Percentiles rank a stretch among this genome's conserved stretches.
These are phyloP conservation scores for Mortierella sp. DNA, from an alignment of 371 early-diverging fungal genomes.

Conservation along the genomic window DNA sequence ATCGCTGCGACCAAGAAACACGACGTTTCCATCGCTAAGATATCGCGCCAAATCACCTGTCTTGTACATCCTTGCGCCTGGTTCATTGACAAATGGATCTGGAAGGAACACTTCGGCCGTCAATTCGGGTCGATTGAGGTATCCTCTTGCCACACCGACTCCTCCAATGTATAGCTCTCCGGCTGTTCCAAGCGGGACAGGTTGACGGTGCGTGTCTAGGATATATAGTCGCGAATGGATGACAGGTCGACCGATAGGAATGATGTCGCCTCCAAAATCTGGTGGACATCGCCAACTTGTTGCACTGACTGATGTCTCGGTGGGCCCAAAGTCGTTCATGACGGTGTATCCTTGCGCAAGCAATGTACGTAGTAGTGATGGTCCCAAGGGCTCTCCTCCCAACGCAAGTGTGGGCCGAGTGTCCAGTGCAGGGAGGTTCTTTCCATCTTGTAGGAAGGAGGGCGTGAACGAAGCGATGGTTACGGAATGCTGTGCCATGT, in stretches of 20 bases:
- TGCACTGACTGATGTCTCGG: conserved; percentile 21
- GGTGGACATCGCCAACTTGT: background rate
- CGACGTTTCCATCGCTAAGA: conserved; percentile 45
- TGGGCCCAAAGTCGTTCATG: conserved; percentile 42
- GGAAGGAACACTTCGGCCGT: conserved; percentile 20
- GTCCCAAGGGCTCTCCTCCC: too few relatives aligned
- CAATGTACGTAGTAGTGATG: too few relatives aligned
- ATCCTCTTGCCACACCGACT: conserved; percentile 38
- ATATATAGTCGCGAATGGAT: conserved; percentile 13
- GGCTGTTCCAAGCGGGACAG: conserved; percentile 24
- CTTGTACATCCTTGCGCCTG: conserved; percentile 39
- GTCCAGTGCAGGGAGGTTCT: background rate
- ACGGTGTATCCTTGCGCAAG: too few relatives aligned
- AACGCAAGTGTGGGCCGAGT: too few relatives aligned
- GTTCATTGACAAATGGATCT: conserved; percentile 2
- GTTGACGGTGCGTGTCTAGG: conserved; percentile 4
- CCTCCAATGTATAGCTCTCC: conserved; percentile 13
- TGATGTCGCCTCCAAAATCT: background rate
- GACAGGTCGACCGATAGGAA: conserved; percentile 17
- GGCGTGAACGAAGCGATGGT: background rate
- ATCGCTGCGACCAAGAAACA: conserved; percentile 48
- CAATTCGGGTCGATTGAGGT: conserved; percentile 37
- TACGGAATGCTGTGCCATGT: background rate
- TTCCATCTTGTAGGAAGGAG: background rate
- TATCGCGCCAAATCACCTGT: conserved; percentile 56